A percentile compares a stretch with the other conserved stretches of the same genome.
Evolutionary conservation across 768 basidiomycete genomes (phyloP).

Genomic region (Mycena kentingensis): DNA sequence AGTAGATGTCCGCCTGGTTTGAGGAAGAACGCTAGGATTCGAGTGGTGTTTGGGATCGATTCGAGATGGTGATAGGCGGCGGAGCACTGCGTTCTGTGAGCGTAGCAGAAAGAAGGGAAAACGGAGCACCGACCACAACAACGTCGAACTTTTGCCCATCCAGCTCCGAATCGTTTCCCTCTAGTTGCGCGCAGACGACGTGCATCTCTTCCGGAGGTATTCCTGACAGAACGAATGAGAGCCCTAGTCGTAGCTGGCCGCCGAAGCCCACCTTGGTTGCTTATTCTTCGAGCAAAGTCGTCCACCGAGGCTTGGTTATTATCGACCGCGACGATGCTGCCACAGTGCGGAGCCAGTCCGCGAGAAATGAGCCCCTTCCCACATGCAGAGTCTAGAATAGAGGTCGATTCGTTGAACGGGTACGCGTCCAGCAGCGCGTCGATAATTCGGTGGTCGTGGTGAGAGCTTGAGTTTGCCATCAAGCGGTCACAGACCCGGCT

Average conservation of each 20-base stretch:
- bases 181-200: conserved; percentile 55
- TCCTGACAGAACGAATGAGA: conserved; percentile 24
- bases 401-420: conserved; percentile 56
- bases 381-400: conserved; percentile 74
- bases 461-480: conserved; percentile 4
- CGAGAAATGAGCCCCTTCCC: conserved; percentile 68
- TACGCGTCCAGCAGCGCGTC: conserved; percentile 40
- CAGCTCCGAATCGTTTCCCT: conserved; percentile 49
- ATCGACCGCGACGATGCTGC: conserved; percentile 71
- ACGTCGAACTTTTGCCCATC: conserved; percentile 65
- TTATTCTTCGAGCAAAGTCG: conserved; percentile 57
- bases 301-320: conserved; percentile 74
- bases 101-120: neutral
- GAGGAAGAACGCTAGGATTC: conserved; percentile 54
- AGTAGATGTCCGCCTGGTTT: conserved; percentile 64
- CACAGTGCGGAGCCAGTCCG: conserved; percentile 59
- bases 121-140: conserved; percentile 54
- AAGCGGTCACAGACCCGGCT: neutral
- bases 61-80: conserved; percentile 65
- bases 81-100: conserved; percentile 49
- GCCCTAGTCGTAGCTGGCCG: neutral
- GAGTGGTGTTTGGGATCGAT: conserved; percentile 52
- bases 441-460: neutral
- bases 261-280: conserved; percentile 47
- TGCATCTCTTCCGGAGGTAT: conserved; percentile 67